Conservation (phyloP, 257 asterid genomes). For the Ilex aquifolium region DNA sequence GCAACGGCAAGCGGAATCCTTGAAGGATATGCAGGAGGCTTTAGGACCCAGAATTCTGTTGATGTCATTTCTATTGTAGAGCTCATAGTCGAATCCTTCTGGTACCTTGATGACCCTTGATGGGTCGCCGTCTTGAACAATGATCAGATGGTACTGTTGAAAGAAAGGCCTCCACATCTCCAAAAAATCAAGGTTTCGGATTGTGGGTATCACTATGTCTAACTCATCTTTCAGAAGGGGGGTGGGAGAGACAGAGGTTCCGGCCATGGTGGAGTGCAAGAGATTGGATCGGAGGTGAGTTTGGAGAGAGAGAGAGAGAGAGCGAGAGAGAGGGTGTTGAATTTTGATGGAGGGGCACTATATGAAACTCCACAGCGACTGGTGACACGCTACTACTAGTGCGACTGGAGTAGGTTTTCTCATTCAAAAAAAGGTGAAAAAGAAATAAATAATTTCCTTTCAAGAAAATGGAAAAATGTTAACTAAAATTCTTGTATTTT, state of each 20-base stretch:
- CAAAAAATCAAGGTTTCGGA: conserved; percentile 64
- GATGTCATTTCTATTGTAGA: conserved; percentile 62
- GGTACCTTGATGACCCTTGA: conserved; percentile 56
- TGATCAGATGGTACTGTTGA: conserved; percentile 60
- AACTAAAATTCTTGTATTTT: too few relatives aligned
- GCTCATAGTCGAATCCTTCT: conserved; percentile 61
- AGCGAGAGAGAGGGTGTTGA: background rate
- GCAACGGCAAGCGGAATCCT: conserved; percentile 81
- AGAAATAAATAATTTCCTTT: too few relatives aligned
- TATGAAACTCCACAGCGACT: too few relatives aligned
- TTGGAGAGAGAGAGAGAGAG: background rate
- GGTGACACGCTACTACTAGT: too few relatives aligned
- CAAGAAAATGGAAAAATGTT: too few relatives aligned
- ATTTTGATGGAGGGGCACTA: background rate
- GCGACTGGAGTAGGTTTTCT: too few relatives aligned
- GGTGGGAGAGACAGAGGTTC: conserved; percentile 21
- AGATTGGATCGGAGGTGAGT: too few relatives aligned
- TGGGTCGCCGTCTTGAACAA: conserved; percentile 78
- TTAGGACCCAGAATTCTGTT: conserved; percentile 57
- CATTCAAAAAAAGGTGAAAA: too few relatives aligned
- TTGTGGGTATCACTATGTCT: conserved; percentile 69
- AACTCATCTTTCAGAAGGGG: conserved; percentile 60
- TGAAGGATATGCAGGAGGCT: conserved; percentile 77
- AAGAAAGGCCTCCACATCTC: conserved; percentile 79
- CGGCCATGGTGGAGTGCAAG: background rate